Evolutionary conservation across 2,329 filamentous ascomycete genomes (phyloP).

Genomic region (Botrytis aclada): DNA sequence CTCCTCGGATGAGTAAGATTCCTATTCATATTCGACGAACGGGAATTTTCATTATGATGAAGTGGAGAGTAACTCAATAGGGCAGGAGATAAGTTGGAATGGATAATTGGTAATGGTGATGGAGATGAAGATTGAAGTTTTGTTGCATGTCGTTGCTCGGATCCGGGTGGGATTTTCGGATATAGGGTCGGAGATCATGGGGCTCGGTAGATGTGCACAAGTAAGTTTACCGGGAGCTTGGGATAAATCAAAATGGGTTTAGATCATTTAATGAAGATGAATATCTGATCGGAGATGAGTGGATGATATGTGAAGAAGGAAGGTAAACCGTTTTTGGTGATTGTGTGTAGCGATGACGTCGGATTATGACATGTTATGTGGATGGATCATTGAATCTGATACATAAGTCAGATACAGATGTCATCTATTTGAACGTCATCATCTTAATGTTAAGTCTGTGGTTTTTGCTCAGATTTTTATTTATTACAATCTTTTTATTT

Average conservation of each 20-base stretch:
- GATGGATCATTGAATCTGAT: neutral
- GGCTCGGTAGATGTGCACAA: too few relatives aligned
- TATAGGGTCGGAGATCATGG: neutral
- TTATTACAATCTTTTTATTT: neutral
- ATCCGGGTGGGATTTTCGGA: neutral
- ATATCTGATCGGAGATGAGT: neutral
- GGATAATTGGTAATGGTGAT: neutral
- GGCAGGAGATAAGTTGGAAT: neutral
- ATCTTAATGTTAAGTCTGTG: neutral
- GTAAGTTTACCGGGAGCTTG: too few relatives aligned
- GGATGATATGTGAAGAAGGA: neutral
- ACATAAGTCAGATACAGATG: neutral
- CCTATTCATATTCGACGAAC: neutral
- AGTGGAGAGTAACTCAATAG: neutral
- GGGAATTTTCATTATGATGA: rapidly evolving
- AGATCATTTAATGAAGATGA: neutral
- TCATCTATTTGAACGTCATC: neutral
- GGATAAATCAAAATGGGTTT: neutral
- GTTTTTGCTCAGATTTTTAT: neutral
- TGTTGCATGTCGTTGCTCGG: neutral
- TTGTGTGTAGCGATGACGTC: neutral
- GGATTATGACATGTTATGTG: neutral
- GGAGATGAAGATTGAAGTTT: neutral
- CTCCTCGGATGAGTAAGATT: neutral
- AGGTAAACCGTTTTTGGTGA: neutral